Percentiles rank a stretch among this genome's conserved stretches.
Evolutionary conservation across 495 filamentous ascomycete species (phyloP).

Genomic region (Extremus antarcticus): DNA sequence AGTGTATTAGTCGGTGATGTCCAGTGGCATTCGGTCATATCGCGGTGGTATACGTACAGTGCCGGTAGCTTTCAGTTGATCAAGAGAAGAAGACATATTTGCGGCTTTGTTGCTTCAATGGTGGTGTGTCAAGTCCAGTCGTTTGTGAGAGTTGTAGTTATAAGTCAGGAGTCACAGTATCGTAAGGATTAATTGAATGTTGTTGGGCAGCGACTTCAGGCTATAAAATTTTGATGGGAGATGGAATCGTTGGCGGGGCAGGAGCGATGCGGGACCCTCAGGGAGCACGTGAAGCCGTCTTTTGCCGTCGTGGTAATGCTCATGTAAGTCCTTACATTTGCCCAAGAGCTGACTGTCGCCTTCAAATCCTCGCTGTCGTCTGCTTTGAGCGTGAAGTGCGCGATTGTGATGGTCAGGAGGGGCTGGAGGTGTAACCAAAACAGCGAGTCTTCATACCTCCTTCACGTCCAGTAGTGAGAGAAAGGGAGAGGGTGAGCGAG

Average conservation of each 20-base stretch:
- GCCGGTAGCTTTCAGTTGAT: conserved; percentile 92
- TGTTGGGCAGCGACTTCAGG: too few relatives aligned
- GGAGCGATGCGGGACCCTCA: too few relatives aligned
- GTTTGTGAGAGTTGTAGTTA: neutral
- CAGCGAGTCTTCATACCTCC: too few relatives aligned
- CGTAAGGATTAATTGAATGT: too few relatives aligned
- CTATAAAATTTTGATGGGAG: neutral
- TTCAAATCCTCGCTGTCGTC: too few relatives aligned
- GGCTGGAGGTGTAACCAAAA: too few relatives aligned
- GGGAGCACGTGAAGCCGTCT: too few relatives aligned
- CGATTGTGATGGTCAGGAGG: too few relatives aligned
- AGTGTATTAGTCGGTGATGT: conserved; percentile 8
- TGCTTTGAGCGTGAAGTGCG: too few relatives aligned
- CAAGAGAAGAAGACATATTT: conserved; percentile 72
- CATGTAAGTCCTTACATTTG: neutral
- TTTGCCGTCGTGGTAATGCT: neutral
- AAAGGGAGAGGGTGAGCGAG: too few relatives aligned
- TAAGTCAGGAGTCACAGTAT: neutral
- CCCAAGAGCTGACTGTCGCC: neutral
- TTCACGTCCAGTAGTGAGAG: too few relatives aligned
- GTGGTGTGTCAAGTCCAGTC: neutral
- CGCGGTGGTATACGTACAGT: conserved; percentile 62
- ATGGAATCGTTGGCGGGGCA: neutral
- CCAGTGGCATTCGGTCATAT: too few relatives aligned
- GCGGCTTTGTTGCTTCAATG: neutral